Evolutionary conservation across 352 stramenopile genomes (phyloP).

Genomic region (Globisporangium radiosum): DNA sequence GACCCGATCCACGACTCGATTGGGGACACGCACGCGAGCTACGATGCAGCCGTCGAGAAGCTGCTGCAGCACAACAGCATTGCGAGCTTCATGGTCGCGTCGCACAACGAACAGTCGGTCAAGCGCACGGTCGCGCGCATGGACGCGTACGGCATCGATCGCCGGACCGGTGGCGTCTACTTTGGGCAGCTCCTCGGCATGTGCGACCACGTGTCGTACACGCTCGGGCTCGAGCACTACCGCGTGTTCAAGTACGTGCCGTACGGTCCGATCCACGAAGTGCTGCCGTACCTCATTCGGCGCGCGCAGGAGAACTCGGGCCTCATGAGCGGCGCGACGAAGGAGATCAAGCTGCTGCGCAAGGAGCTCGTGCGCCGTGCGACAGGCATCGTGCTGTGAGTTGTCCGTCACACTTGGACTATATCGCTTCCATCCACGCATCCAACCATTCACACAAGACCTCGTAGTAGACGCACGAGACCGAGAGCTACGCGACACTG

Average conservation of each 20-base stretch:
- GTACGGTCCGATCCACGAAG: constrained; percentile 94
- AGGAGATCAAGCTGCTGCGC: constrained; percentile 68
- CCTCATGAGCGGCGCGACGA: constrained; percentile 76
- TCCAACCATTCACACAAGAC: no score
- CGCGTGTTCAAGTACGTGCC: constrained; percentile 97
- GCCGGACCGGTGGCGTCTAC: constrained; percentile 68
- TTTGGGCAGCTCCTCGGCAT: constrained; percentile 98
- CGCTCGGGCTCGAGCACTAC: constrained; percentile 89
- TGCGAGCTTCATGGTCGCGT: constrained; percentile 96
- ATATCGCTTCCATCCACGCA: background rate
- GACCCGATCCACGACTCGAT: constrained; percentile 93
- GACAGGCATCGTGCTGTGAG: constrained; percentile 4
- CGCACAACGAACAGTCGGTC: constrained; percentile 95
- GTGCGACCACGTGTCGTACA: constrained; percentile 96
- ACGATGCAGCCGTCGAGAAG: constrained; percentile 89
- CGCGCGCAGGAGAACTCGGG: constrained; percentile 95
- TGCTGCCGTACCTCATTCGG: constrained; percentile 96
- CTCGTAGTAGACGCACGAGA: background rate
- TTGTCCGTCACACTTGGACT: background rate
- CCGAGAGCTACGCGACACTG: no score
- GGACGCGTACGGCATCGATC: constrained; percentile 83
- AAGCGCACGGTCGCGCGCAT: constrained; percentile 91
- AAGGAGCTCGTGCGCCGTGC: constrained; percentile 60
- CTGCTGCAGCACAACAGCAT: constrained; percentile 83
- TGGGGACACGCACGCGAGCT: constrained; percentile 92